Conservation (phyloP, 257 asterid genomes). For the Nicotiana benthamiana region DNA sequence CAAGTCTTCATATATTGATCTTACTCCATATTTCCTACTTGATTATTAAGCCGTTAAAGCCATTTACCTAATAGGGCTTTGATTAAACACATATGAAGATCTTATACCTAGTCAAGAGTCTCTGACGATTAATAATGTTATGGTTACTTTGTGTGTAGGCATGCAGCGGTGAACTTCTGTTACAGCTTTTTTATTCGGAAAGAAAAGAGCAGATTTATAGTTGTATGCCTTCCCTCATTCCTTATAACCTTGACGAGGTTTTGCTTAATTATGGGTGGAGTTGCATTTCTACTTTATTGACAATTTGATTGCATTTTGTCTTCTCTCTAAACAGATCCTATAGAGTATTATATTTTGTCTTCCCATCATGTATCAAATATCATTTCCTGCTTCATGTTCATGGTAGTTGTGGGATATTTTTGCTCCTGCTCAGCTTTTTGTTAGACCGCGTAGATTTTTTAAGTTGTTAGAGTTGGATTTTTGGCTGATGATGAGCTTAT, state of each 20-base stretch:
- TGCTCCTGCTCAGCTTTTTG: not conserved
- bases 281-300: not conserved
- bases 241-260: not conserved
- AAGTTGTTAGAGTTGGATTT: not conserved
- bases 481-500: not conserved
- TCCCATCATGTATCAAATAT: not conserved
- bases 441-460: not conserved
- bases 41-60: not conserved
- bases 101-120: not conserved
- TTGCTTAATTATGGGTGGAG: not conserved
- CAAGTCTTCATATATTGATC: not conserved
- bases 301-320: not conserved
- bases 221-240: not conserved
- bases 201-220: not conserved
- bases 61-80: not conserved
- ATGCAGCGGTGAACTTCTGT: not conserved
- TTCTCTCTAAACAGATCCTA: not conserved
- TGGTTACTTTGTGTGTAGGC: not conserved
- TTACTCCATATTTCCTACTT: not conserved
- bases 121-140: not conserved
- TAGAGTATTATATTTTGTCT: not conserved
- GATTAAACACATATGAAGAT: not conserved
- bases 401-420: not conserved
- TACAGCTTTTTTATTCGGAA: not conserved
- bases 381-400: not conserved